A percentile compares a stretch with the other conserved stretches of the same genome.
Conservation (phyloP, 2,329 filamentous ascomycete genomes). For the Trichoderma endophyticum region DNA sequence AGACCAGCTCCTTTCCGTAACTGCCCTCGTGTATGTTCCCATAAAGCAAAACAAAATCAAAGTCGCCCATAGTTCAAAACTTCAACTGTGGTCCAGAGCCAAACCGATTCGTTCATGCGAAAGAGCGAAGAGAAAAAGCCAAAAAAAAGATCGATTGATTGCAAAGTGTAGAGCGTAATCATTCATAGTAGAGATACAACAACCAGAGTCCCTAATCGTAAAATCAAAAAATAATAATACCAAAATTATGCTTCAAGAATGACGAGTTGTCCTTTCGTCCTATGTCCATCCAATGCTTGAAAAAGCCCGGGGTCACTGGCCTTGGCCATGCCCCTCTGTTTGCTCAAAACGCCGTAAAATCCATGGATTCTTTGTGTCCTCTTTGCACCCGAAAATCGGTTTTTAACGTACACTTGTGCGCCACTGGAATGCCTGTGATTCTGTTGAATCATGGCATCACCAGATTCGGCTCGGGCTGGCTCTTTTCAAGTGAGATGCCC, state of each 20-base stretch:
- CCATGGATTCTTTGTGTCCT: constrained; percentile 8
- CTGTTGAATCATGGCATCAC: constrained; percentile 12
- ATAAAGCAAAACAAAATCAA: not conserved
- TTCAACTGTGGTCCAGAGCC: not conserved
- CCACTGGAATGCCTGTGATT: not conserved
- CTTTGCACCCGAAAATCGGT: not conserved
- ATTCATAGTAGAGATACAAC: constrained; percentile 12
- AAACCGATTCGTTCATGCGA: not conserved
- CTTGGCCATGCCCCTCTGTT: constrained; percentile 8
- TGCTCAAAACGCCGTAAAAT: constrained; percentile 19
- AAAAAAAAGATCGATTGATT: not conserved
- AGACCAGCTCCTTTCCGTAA: not conserved
- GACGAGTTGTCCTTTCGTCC: constrained; percentile 14
- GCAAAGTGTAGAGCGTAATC: not conserved
- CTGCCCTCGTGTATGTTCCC: not conserved
- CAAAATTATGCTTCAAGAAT: constrained; percentile 5
- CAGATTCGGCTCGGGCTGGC: constrained; percentile 22
- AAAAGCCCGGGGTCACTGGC: constrained; percentile 1
- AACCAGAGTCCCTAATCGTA: constrained; percentile 2
- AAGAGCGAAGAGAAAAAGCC: not conserved
- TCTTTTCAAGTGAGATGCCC: constrained; percentile 51
- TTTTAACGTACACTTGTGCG: constrained; percentile 17
- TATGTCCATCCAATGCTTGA: constrained; percentile 11
- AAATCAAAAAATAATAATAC: not conserved
- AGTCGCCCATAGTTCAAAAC: not conserved